Evolutionary conservation across 768 basidiomycete genomes (phyloP).

Genomic region (Rhizopogon roseolus): DNA sequence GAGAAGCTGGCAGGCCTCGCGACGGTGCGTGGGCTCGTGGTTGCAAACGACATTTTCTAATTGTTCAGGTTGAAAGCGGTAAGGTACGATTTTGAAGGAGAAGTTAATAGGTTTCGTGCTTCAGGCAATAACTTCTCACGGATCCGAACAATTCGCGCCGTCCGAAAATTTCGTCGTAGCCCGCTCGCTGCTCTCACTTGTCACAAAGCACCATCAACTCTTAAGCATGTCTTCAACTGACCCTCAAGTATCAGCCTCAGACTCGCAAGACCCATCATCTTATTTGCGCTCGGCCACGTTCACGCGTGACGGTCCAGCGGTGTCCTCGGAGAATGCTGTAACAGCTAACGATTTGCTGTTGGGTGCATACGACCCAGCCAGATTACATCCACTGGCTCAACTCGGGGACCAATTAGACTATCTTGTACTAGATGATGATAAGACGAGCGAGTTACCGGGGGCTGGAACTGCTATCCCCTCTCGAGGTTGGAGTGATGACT

Average conservation of each 20-base stretch:
- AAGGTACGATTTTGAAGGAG: conserved; percentile 1
- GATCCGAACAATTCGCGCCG: conserved; percentile 12
- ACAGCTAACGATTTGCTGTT: conserved; percentile 86
- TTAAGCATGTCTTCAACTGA: conserved; percentile 25
- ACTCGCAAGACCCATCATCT: conserved; percentile 42
- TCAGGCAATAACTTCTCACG: conserved; percentile 18
- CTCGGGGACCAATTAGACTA: conserved; percentile 94
- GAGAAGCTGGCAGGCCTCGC: conserved; percentile 19
- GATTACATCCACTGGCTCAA: conserved; percentile 90
- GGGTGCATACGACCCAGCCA: conserved; percentile 85
- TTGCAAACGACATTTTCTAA: conserved; percentile 19
- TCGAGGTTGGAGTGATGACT: conserved; percentile 97
- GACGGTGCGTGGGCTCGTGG: conserved; percentile 15
- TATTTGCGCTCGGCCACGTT: conserved; percentile 46
- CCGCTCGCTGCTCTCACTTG: conserved; percentile 15
- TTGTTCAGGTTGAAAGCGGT: conserved; percentile 22
- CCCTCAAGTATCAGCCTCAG: conserved; percentile 22
- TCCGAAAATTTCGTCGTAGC: conserved; percentile 20
- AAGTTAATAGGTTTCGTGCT: not conserved
- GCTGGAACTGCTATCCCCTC: conserved; percentile 88
- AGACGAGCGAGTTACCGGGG: conserved; percentile 86
- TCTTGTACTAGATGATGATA: conserved; percentile 93
- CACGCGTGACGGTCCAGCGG: conserved; percentile 32
- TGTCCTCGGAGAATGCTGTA: conserved; percentile 49
- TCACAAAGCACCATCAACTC: conserved; percentile 10